These are phyloP conservation scores for Clavariopsis aquatica DNA, from an alignment of 495 filamentous ascomycete genomes.

Conservation along the genomic window DNA sequence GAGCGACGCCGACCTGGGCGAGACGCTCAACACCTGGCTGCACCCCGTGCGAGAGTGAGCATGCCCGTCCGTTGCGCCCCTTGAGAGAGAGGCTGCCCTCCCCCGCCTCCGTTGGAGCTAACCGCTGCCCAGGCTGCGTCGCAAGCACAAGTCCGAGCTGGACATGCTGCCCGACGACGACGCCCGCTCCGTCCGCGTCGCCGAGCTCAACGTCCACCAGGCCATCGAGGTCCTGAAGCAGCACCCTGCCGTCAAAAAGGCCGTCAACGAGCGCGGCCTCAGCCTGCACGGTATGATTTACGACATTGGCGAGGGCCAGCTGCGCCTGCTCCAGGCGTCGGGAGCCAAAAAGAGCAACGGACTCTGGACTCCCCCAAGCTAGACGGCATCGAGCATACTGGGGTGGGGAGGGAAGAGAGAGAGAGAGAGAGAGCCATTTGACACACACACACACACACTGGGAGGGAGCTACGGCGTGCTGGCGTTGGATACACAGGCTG, in stretches of 20 bases:
- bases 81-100: neutral
- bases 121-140: conserved; percentile 20
- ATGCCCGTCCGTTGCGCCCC: neutral
- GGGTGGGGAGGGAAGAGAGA: no score
- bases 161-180: conserved; percentile 34
- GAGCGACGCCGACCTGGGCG: conserved; percentile 65
- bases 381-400: neutral
- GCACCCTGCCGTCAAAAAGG: conserved; percentile 44
- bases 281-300: conserved; percentile 48
- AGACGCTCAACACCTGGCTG: conserved; percentile 80
- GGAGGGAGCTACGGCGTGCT: neutral
- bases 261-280: conserved; percentile 45
- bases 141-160: conserved; percentile 37
- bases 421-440: no score
- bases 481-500: no score
- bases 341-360: conserved; percentile 23
- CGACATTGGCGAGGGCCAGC: conserved; percentile 43
- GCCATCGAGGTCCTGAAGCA: conserved; percentile 43
- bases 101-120: no score
- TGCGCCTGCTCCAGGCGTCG: conserved; percentile 42
- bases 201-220: conserved; percentile 46
- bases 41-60: conserved; percentile 51
- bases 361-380: conserved; percentile 22
- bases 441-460: no score
- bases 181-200: conserved; percentile 39